Percentiles rank a stretch among this genome's conserved stretches.
Conservation (phyloP, 176 grass and related monocot genomes). For the Pontederia paniculata region DNA sequence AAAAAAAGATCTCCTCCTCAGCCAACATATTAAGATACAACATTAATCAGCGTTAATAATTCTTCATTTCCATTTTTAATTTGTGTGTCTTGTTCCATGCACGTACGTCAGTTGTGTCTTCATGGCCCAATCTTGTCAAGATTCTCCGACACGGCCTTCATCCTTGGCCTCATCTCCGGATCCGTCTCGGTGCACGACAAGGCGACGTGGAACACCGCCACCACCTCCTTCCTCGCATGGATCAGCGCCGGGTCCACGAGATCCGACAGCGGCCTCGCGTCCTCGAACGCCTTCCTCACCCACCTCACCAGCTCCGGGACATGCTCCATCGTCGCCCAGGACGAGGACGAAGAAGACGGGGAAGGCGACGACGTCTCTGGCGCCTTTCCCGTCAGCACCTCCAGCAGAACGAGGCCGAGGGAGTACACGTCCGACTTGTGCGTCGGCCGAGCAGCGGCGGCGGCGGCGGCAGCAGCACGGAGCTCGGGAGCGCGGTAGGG, state of each 20-base stretch:
- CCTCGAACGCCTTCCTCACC: conserved; percentile 77
- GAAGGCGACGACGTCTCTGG: conserved; percentile 26
- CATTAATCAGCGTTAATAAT: too few relatives aligned
- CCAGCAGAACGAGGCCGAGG: conserved; percentile 75
- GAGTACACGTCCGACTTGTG: conserved; percentile 96
- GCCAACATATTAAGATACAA: too few relatives aligned
- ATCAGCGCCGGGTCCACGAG: conserved; percentile 89
- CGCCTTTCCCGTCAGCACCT: conserved; percentile 52
- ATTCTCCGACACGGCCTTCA: conserved; percentile 69
- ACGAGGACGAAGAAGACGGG: conserved; percentile 15
- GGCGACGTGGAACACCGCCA: conserved; percentile 87
- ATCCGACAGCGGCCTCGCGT: conserved; percentile 89
- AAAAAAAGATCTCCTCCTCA: too few relatives aligned
- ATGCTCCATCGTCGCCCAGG: conserved; percentile 30
- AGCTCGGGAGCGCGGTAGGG: conserved; percentile 64
- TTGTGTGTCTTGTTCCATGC: too few relatives aligned
- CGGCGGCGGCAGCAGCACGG: conserved; percentile 26
- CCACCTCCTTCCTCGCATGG: conserved; percentile 90
- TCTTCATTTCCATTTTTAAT: too few relatives aligned
- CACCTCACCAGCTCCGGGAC: conserved; percentile 74
- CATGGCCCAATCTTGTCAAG: conserved; percentile 55
- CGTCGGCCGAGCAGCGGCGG: conserved; percentile 17
- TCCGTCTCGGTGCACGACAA: conserved; percentile 75
- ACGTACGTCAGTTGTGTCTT: background rate
- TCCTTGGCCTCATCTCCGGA: conserved; percentile 62